Conservation (phyloP, 345 rosid species). For the Hibiscus tridactylites region DNA sequence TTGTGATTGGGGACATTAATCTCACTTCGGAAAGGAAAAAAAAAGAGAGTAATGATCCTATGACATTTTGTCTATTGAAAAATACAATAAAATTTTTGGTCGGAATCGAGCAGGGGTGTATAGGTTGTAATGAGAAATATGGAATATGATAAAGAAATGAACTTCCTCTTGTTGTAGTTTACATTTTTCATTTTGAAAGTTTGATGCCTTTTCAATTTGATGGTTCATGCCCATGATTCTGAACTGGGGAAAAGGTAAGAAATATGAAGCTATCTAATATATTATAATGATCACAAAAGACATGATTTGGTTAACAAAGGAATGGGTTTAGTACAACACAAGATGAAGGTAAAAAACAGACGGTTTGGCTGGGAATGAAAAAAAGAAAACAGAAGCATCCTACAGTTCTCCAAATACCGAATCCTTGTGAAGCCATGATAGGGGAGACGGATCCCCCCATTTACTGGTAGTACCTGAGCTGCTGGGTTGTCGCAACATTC, state of each 20-base stretch:
- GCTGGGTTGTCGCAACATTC: slow-evolving; percentile 67
- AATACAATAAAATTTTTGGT: background rate
- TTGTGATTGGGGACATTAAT: background rate
- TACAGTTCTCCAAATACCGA: too few species aligned
- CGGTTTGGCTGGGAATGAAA: too few species aligned
- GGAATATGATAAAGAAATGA: background rate
- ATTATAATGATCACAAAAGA: background rate
- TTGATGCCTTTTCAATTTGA: background rate
- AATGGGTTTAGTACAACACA: too few species aligned
- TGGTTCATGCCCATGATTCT: background rate
- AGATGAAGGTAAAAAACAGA: too few species aligned
- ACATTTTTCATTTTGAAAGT: background rate
- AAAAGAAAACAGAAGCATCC: too few species aligned
- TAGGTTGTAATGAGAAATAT: slow-evolving; percentile 9
- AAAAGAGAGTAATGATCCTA: too few species aligned
- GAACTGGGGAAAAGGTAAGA: background rate
- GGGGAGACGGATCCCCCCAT: too few species aligned
- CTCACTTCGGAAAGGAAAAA: too few species aligned
- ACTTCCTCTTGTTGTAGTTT: background rate
- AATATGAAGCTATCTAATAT: background rate
- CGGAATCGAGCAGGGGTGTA: background rate
- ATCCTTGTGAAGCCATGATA: too few species aligned
- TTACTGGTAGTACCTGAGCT: slow-evolving; percentile 41
- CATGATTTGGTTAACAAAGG: background rate
- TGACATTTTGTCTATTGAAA: too few species aligned